Conservation (phyloP, 257 asterid genomes). For the Echites panduratus region DNA sequence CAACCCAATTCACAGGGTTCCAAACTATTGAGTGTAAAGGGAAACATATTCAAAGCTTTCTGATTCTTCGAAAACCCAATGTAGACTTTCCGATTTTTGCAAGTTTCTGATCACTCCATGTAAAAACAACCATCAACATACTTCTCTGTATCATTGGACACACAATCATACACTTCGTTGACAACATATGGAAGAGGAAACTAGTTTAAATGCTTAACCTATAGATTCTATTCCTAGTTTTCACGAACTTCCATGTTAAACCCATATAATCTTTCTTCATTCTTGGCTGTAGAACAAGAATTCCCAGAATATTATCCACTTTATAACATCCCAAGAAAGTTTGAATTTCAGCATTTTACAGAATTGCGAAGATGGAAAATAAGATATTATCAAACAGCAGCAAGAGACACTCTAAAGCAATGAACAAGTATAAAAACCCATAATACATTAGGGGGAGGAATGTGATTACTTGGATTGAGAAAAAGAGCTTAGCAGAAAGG, state of each 20-base stretch:
- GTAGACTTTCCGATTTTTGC: background rate
- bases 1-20: too few species aligned
- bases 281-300: too few species aligned
- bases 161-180: too few species aligned
- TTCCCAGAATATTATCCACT: background rate
- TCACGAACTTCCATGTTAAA: background rate
- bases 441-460: too few species aligned
- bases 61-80: background rate
- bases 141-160: too few species aligned
- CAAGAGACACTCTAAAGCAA: background rate
- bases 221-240: background rate
- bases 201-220: too few species aligned
- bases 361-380: background rate
- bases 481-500: slow-evolving; percentile 4
- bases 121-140: background rate
- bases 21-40: too few species aligned
- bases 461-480: slow-evolving; percentile 13
- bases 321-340: background rate
- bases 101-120: background rate
- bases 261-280: background rate
- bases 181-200: too few species aligned
- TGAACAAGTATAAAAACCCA: background rate
- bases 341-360: background rate
- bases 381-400: background rate
- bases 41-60: too few species aligned